These are phyloP conservation scores for Boletus barrowsii DNA, from an alignment of 768 basidiomycete genomes.

Conservation along the genomic window DNA sequence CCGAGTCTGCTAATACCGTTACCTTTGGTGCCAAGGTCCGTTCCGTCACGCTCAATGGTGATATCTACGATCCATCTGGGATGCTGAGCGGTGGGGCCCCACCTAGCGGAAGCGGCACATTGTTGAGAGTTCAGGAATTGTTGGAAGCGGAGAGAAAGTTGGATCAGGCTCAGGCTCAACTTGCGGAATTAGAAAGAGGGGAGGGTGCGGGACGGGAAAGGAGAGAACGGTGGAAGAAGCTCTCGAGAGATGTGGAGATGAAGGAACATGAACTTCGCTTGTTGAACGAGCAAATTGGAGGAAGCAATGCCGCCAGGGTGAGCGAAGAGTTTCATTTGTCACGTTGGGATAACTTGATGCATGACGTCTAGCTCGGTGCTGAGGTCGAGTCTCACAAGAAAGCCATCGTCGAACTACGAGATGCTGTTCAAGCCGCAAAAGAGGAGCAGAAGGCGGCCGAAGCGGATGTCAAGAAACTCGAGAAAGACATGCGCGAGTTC, in stretches of 20 bases:
- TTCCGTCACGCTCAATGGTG: constrained; percentile 91
- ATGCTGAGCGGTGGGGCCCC: constrained; percentile 90
- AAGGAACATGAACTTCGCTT: constrained; percentile 84
- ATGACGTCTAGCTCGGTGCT: constrained; percentile 58
- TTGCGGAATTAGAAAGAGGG: constrained; percentile 54
- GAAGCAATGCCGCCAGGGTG: constrained; percentile 88
- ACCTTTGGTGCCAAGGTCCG: constrained; percentile 74
- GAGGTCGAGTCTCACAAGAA: constrained; percentile 75
- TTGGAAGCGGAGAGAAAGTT: constrained; percentile 63
- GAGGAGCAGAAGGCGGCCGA: constrained; percentile 75
- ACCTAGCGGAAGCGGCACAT: constrained; percentile 66
- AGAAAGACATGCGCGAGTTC: constrained; percentile 98
- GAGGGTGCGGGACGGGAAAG: constrained; percentile 49
- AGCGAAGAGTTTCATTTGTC: constrained; percentile 22
- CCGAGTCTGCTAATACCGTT: constrained; percentile 80
- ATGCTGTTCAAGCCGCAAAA: constrained; percentile 60
- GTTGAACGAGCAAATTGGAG: constrained; percentile 79
- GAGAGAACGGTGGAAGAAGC: constrained; percentile 58
- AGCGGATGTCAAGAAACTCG: constrained; percentile 79
- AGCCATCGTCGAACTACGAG: constrained; percentile 55
- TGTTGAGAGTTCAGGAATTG: constrained; percentile 83
- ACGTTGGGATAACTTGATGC: background rate
- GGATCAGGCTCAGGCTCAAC: constrained; percentile 41
- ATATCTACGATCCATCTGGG: constrained; percentile 95
- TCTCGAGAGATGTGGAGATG: constrained; percentile 74